phyloP scores from a whole-genome alignment of 176 grass and related monocot species.

The Rhipidocladum racemiflorum region DNA sequence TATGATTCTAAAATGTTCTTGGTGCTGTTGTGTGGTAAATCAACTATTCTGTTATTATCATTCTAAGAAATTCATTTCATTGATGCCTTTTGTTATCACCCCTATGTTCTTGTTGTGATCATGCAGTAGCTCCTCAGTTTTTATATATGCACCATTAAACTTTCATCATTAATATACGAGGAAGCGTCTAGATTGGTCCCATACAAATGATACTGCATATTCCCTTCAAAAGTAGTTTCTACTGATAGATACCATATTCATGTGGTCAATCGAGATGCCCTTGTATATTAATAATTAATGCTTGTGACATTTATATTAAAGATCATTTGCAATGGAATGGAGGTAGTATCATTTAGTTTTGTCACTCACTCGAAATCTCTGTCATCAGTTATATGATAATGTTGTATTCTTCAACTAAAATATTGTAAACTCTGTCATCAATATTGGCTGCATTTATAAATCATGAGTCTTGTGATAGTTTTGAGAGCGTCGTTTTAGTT shows the following conservation, averaged over 20 bases:
- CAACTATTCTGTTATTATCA: not conserved
- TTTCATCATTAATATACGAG: not conserved
- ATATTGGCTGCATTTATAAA: conserved; percentile 4
- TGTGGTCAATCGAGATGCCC: not conserved
- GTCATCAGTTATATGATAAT: not conserved
- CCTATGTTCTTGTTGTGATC: not conserved
- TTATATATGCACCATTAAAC: not conserved
- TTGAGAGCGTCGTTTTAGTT: not conserved
- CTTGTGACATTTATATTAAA: not conserved
- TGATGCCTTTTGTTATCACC: not conserved
- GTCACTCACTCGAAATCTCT: not conserved
- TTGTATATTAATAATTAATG: not conserved
- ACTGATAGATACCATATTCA: not conserved
- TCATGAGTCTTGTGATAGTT: not conserved
- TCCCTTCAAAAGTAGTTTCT: not conserved
- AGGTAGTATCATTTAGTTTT: not conserved
- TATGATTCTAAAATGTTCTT: not conserved
- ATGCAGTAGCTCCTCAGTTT: not conserved
- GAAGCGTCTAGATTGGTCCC: not conserved
- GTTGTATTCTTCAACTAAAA: conserved; percentile 19
- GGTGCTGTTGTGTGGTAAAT: not conserved
- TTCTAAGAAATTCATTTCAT: not conserved
- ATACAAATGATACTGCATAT: not conserved
- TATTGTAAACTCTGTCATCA: not conserved
- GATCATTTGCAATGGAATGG: not conserved